Conservation (phyloP, 768 basidiomycete genomes). For the Boletus rubropictus region DNA sequence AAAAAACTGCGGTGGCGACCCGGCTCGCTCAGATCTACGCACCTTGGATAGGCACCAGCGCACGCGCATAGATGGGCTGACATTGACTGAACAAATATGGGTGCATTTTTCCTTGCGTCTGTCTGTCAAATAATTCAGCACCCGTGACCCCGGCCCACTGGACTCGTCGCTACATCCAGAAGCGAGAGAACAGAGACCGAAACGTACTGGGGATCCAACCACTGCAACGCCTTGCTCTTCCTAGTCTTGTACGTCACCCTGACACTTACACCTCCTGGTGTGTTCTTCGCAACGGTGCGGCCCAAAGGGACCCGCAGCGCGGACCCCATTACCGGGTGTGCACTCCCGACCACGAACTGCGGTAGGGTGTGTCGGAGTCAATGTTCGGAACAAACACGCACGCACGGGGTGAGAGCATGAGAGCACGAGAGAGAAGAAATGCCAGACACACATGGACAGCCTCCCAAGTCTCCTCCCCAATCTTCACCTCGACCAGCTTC, state of each 20-base stretch:
- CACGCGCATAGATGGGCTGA: slow-evolving; percentile 85
- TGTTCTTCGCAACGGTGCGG: slow-evolving; percentile 26
- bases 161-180: not conserved
- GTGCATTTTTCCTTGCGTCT: slow-evolving; percentile 82
- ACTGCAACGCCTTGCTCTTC: slow-evolving; percentile 75
- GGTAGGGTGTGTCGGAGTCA: not conserved
- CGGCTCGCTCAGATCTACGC: not conserved
- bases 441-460: slow-evolving; percentile 38
- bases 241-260: slow-evolving; percentile 68
- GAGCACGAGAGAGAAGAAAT: too few relatives aligned
- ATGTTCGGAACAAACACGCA: not conserved
- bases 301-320: slow-evolving; percentile 59
- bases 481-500: slow-evolving; percentile 39
- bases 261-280: slow-evolving; percentile 36
- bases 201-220: slow-evolving; percentile 72
- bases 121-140: slow-evolving; percentile 36
- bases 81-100: slow-evolving; percentile 93
- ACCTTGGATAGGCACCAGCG: slow-evolving; percentile 77
- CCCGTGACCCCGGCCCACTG: not conserved
- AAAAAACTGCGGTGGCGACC: not conserved
- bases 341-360: slow-evolving; percentile 50
- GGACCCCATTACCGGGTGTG: slow-evolving; percentile 70
- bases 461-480: slow-evolving; percentile 39
- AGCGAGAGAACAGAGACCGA: not conserved
- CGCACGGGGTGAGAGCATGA: not conserved